Conservation (phyloP, 768 basidiomycete genomes). For the Pulveroboletus sp. region DNA sequence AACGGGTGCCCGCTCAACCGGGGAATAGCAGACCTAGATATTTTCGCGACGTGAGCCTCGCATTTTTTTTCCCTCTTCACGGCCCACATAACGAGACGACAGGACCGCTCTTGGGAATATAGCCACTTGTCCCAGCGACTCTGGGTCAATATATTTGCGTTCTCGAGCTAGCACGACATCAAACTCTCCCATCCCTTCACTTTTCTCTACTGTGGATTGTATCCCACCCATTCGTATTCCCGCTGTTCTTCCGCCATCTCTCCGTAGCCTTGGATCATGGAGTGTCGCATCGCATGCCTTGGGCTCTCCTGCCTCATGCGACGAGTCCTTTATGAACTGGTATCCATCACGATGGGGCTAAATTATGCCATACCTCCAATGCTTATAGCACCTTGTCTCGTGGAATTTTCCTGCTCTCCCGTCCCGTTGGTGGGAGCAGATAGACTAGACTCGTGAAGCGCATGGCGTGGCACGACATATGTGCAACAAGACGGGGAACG, state of each 20-base stretch:
- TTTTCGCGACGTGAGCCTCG: slow-evolving; percentile 46
- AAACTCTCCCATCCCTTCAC: background rate
- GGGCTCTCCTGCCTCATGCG: slow-evolving; percentile 36
- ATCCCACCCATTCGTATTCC: slow-evolving; percentile 20
- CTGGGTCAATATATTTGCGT: slow-evolving; percentile 9
- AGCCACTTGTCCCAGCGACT: slow-evolving; percentile 24
- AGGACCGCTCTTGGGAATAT: slow-evolving; percentile 42
- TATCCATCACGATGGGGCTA: slow-evolving; percentile 41
- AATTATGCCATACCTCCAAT: background rate
- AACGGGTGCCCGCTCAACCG: slow-evolving; percentile 37
- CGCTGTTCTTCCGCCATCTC: slow-evolving; percentile 14
- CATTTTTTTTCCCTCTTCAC: background rate
- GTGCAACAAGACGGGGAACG: too few species aligned
- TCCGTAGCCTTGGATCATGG: slow-evolving; percentile 19
- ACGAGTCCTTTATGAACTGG: slow-evolving; percentile 63
- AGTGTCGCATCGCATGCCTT: slow-evolving; percentile 13
- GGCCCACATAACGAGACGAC: slow-evolving; percentile 8
- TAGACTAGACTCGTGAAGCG: too few species aligned
- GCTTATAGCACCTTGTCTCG: background rate
- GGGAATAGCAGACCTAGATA: slow-evolving; percentile 47
- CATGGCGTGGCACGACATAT: too few species aligned
- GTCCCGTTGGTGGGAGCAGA: too few species aligned
- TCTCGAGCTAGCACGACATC: slow-evolving; percentile 13
- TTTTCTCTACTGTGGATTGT: slow-evolving; percentile 9
- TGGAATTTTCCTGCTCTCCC: background rate